phyloP scores from a whole-genome alignment of 2,329 filamentous ascomycete species.

The Sporothrix humicola region DNA sequence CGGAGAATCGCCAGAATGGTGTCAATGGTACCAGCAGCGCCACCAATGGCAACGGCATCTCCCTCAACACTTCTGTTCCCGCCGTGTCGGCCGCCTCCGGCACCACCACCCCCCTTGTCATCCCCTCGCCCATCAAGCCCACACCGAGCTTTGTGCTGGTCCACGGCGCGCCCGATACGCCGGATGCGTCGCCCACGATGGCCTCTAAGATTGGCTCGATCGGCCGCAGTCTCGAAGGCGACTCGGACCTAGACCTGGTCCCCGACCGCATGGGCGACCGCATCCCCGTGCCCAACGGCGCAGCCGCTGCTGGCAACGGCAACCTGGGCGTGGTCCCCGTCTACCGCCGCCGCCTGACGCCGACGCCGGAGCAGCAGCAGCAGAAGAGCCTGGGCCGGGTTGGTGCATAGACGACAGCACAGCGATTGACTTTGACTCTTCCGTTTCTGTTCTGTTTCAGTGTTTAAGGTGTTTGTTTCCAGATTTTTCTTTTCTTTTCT shows the following conservation, averaged over 20 bases:
- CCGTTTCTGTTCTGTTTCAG: no score
- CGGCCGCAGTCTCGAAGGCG: not conserved
- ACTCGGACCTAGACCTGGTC: constrained; percentile 60
- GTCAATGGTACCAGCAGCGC: constrained; percentile 38
- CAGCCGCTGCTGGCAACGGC: not conserved
- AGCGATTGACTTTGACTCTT: not conserved
- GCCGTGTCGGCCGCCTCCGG: constrained; percentile 38
- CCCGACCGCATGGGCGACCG: constrained; percentile 67
- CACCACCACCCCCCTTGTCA: constrained; percentile 35
- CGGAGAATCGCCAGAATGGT: constrained; percentile 50
- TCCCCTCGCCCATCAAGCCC: constrained; percentile 34
- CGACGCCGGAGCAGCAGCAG: constrained; percentile 54
- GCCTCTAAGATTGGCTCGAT: constrained; percentile 47
- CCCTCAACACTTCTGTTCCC: constrained; percentile 36
- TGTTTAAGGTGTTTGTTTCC: not conserved
- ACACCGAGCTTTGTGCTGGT: constrained; percentile 40
- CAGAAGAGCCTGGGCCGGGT: constrained; percentile 21
- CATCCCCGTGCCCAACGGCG: constrained; percentile 53
- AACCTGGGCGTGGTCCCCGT: constrained; percentile 35
- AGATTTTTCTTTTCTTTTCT: not conserved
- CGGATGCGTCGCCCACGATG: constrained; percentile 52
- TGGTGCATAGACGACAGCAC: constrained; percentile 35
- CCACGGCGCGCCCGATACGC: constrained; percentile 47
- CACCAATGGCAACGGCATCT: constrained; percentile 41
- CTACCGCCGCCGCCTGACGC: constrained; percentile 50